These are phyloP conservation scores for Boechera stricta DNA, from an alignment of 345 rosid species.

Conservation along the genomic window DNA sequence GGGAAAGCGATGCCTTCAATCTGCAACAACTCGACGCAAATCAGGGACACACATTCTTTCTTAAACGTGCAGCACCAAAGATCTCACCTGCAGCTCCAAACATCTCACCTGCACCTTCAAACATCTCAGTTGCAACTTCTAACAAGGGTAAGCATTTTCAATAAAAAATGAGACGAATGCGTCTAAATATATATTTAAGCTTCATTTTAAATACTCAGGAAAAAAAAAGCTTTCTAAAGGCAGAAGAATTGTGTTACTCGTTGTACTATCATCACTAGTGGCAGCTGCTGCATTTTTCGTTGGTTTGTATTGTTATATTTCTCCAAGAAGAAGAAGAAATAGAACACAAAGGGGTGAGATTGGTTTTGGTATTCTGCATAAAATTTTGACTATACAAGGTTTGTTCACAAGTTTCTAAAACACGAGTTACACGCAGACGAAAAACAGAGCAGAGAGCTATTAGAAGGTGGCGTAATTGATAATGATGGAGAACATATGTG, in stretches of 20 bases:
- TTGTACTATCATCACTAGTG: not conserved
- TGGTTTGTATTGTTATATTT: not conserved
- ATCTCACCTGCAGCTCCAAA: not conserved
- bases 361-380: not conserved
- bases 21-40: not conserved
- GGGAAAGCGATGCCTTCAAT: not conserved
- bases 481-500: not conserved
- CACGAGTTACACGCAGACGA: not conserved
- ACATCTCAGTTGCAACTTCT: not conserved
- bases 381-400: too few relatives aligned
- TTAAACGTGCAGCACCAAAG: not conserved
- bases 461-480: not conserved
- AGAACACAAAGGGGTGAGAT: not conserved
- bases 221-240: not conserved
- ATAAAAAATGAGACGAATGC: too few relatives aligned
- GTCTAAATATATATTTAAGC: too few relatives aligned
- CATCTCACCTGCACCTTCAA: too few relatives aligned
- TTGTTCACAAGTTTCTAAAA: not conserved
- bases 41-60: not conserved
- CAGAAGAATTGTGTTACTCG: not conserved
- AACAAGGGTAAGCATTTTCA: not conserved
- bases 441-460: not conserved
- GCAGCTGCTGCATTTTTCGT: not conserved
- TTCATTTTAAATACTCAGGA: not conserved
- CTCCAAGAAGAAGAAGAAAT: not conserved